Conservation (phyloP, 148 eudicot genomes). For the Heliamphora exappendiculata region DNA sequence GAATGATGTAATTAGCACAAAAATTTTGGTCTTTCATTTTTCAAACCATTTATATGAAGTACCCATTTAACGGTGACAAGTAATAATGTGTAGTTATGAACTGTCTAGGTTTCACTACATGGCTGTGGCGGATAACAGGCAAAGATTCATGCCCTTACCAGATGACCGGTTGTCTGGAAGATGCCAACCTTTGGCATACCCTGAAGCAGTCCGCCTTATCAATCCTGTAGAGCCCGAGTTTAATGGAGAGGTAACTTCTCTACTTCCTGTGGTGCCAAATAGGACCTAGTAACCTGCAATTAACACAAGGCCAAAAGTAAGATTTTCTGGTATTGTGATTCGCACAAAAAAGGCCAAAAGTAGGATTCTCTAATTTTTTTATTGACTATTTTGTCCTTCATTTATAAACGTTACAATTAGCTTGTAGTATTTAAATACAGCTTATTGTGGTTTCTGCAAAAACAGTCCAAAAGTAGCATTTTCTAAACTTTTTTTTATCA, state of each 20-base stretch:
- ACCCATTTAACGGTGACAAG: neutral
- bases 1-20: neutral
- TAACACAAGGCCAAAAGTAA: too few species aligned
- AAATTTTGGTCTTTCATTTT: neutral
- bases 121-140: conserved; percentile 70
- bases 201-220: conserved; percentile 76
- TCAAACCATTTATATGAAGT: neutral
- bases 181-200: conserved; percentile 54
- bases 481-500: too few species aligned
- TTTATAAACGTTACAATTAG: too few species aligned
- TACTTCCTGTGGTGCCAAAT: neutral
- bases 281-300: too few species aligned
- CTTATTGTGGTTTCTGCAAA: too few species aligned
- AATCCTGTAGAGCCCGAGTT: conserved; percentile 40
- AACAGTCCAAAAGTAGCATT: too few species aligned
- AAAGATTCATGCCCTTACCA: conserved; percentile 72
- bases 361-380: too few species aligned
- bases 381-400: too few species aligned
- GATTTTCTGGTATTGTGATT: too few species aligned
- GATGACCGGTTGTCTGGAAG: conserved; percentile 59
- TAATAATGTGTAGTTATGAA: neutral
- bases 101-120: conserved; percentile 62
- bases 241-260: conserved; percentile 34
- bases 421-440: too few species aligned
- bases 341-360: too few species aligned